Conservation (phyloP, 176 grass and related monocot species). For the Neostapfia colusana region DNA sequence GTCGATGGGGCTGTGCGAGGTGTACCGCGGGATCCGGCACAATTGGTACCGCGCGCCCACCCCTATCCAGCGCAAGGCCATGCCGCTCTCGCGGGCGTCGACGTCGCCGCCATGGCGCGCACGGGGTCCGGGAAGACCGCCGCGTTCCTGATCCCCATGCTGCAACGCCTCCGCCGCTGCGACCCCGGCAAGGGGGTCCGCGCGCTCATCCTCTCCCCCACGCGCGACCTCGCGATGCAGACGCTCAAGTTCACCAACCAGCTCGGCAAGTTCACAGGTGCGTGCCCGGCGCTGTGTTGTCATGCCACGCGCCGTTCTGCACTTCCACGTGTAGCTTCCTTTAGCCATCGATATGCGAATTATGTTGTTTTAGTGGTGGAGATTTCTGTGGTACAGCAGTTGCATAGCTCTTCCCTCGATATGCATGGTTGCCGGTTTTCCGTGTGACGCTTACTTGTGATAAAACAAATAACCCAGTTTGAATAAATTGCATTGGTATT, state of each 20-base stretch:
- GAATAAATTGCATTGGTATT: not conserved
- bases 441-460: not conserved
- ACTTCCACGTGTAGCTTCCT: not conserved
- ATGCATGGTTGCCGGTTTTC: not conserved
- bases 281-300: constrained; percentile 2
- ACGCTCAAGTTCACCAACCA: constrained; percentile 91
- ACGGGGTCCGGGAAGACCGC: constrained; percentile 95
- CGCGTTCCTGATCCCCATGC: constrained; percentile 91
- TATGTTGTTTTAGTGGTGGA: not conserved
- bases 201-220: constrained; percentile 88
- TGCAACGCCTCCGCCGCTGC: constrained; percentile 79
- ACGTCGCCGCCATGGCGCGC: constrained; percentile 92
- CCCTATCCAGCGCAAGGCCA: constrained; percentile 93
- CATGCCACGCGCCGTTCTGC: not conserved
- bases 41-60: constrained; percentile 95
- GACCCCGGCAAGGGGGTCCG: constrained; percentile 71
- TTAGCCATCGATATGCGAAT: not conserved
- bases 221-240: constrained; percentile 86
- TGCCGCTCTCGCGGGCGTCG: constrained; percentile 79
- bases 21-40: constrained; percentile 73
- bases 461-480: not conserved
- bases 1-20: constrained; percentile 78
- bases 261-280: constrained; percentile 84
- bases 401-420: not conserved
- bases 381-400: not conserved